Conservation (phyloP, 1,139 yeast genomes). For the Debaryomycetaceae sp. region DNA sequence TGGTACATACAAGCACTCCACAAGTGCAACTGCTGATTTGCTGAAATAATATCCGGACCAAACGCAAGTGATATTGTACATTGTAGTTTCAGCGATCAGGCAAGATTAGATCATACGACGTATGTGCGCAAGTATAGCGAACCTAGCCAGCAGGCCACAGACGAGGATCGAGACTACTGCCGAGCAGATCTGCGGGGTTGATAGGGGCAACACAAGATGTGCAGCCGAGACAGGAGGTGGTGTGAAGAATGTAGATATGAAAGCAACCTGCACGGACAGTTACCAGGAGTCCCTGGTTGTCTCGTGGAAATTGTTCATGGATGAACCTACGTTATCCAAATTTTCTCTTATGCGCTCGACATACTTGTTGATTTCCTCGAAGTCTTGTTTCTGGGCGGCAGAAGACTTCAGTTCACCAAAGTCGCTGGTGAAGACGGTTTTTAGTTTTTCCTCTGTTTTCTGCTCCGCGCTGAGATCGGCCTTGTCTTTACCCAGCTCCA, state of each 20-base stretch:
- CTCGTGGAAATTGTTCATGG: slow-evolving; percentile 44
- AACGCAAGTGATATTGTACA: too few relatives aligned
- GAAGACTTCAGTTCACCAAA: slow-evolving; percentile 9
- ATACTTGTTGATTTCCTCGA: slow-evolving; percentile 37
- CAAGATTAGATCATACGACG: too few relatives aligned
- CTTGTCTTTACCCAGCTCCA: background rate
- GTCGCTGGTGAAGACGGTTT: slow-evolving; percentile 19
- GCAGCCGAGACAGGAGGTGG: too few relatives aligned
- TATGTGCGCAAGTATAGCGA: too few relatives aligned
- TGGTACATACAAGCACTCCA: slow-evolving; percentile 2
- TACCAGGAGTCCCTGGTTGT: slow-evolving; percentile 32
- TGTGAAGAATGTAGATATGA: too few relatives aligned
- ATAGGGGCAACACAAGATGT: too few relatives aligned
- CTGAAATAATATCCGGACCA: too few relatives aligned
- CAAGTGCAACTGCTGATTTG: background rate
- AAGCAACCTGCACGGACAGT: too few relatives aligned
- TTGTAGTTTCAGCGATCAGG: too few relatives aligned
- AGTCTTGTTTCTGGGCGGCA: slow-evolving; percentile 29
- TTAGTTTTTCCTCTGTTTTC: slow-evolving; percentile 13
- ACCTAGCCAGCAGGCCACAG: too few relatives aligned
- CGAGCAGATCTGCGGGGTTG: too few relatives aligned
- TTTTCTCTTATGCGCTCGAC: slow-evolving; percentile 33
- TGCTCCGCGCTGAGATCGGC: slow-evolving; percentile 7
- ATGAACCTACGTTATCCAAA: slow-evolving; percentile 32
- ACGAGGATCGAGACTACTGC: too few relatives aligned